A percentile compares a stretch with the other conserved stretches of the same genome.
Evolutionary conservation across 78 protist species (phyloP).

Genomic region (Dictyostelium intermedium): DNA sequence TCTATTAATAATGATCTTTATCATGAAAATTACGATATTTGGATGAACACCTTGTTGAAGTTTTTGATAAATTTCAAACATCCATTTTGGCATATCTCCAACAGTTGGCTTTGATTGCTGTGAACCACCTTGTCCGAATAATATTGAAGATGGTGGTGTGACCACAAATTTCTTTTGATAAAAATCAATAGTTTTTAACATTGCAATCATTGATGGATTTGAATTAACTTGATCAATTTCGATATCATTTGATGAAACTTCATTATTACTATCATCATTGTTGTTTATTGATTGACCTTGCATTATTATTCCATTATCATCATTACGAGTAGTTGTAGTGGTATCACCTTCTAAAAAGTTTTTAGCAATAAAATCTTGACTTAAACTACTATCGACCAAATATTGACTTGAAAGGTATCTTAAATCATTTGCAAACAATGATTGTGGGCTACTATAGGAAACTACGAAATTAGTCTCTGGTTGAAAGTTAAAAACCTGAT

Average conservation of each 20-base stretch:
- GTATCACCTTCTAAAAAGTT: neutral
- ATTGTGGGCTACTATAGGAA: neutral
- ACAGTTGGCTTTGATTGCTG: neutral
- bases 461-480: slow-evolving; percentile 81
- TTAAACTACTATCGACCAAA: slow-evolving; percentile 40
- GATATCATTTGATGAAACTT: neutral
- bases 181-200: slow-evolving; percentile 74
- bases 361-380: slow-evolving; percentile 42
- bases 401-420: slow-evolving; percentile 63
- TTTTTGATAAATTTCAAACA: slow-evolving; percentile 32
- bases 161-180: slow-evolving; percentile 37
- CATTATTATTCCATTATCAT: neutral
- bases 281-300: neutral
- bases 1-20: slow-evolving; percentile 71
- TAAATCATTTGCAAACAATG: slow-evolving; percentile 16
- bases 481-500: slow-evolving; percentile 53
- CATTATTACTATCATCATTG: neutral
- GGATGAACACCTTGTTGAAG: slow-evolving; percentile 18
- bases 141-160: neutral
- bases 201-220: slow-evolving; percentile 79
- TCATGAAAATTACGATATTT: slow-evolving; percentile 68
- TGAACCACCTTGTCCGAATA: neutral
- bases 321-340: neutral
- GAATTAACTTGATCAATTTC: slow-evolving; percentile 78
- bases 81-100: slow-evolving; percentile 76